Conservation (phyloP, 2,329 filamentous ascomycete species). For the Aspergillus ruber region DNA sequence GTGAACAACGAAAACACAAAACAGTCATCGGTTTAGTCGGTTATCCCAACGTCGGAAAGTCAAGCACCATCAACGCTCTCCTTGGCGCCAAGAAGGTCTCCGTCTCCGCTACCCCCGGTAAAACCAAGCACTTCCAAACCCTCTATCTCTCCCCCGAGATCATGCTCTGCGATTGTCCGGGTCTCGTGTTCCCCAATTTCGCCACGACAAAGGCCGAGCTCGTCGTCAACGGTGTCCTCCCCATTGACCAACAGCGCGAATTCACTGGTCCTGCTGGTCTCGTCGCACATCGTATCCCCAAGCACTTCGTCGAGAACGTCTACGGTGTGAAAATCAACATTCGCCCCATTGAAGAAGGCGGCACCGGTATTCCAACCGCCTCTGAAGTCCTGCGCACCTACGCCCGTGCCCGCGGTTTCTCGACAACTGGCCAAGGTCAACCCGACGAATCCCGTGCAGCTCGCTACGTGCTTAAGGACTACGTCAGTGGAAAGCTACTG, state of each 20-base stretch:
- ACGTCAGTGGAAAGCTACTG: slow-evolving; percentile 90
- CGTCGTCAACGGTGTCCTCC: slow-evolving; percentile 88
- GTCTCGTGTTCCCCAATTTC: slow-evolving; percentile 97
- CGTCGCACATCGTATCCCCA: slow-evolving; percentile 77
- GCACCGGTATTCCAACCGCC: slow-evolving; percentile 76
- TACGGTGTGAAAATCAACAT: slow-evolving; percentile 88
- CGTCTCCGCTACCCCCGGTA: slow-evolving; percentile 92
- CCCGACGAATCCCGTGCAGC: slow-evolving; percentile 91
- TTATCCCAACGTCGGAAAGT: slow-evolving; percentile 98
- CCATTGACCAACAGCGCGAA: slow-evolving; percentile 93
- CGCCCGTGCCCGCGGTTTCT: slow-evolving; percentile 81
- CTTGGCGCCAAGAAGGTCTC: slow-evolving; percentile 98
- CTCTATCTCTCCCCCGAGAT: slow-evolving; percentile 88
- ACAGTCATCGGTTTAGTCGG: slow-evolving; percentile 89
- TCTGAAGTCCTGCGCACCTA: slow-evolving; percentile 82
- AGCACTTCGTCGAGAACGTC: slow-evolving; percentile 80
- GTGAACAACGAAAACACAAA: slow-evolving; percentile 51
- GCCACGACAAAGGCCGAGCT: slow-evolving; percentile 93
- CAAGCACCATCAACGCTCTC: slow-evolving; percentile 97
- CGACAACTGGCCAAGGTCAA: slow-evolving; percentile 79
- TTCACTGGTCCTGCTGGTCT: slow-evolving; percentile 80
- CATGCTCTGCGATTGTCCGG: slow-evolving; percentile 92
- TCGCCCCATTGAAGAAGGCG: slow-evolving; percentile 81
- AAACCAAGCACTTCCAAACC: slow-evolving; percentile 99
- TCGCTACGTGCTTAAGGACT: slow-evolving; percentile 87